Percentiles rank a stretch among this genome's conserved stretches.
Evolutionary conservation across 495 filamentous ascomycete genomes (phyloP).

Genomic region (Penicillium turbatum): DNA sequence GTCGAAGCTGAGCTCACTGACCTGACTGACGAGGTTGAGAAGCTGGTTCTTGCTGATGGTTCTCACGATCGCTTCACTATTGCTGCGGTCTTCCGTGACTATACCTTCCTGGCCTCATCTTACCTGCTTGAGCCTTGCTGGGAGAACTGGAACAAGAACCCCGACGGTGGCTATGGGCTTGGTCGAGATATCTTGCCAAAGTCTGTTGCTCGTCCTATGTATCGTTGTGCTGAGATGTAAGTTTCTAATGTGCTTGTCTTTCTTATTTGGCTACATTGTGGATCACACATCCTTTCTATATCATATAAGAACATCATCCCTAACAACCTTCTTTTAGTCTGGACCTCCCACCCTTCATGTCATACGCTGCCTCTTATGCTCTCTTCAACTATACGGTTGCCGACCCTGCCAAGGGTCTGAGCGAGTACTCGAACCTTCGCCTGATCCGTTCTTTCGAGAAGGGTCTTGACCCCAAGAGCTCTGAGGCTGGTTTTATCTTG

Average conservation of each 20-base stretch:
- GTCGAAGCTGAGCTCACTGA: conserved; percentile 66
- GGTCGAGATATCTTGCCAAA: conserved; percentile 66
- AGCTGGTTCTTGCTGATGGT: conserved; percentile 48
- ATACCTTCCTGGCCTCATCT: conserved; percentile 81
- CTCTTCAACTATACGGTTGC: conserved; percentile 81
- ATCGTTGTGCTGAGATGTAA: conserved; percentile 73
- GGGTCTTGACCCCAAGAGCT: conserved; percentile 78
- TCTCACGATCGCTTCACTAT: conserved; percentile 64
- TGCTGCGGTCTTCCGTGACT: conserved; percentile 84
- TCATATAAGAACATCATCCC: conserved; percentile 4
- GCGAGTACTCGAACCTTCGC: conserved; percentile 69
- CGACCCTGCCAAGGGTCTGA: conserved; percentile 58
- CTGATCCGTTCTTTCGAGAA: conserved; percentile 85
- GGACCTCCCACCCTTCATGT: conserved; percentile 76
- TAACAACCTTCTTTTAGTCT: conserved; percentile 26
- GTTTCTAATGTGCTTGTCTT: conserved; percentile 27
- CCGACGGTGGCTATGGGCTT: conserved; percentile 67
- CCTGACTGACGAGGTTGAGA: conserved; percentile 64
- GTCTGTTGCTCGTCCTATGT: conserved; percentile 68
- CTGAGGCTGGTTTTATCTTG: conserved; percentile 85
- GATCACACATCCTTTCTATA: neutral
- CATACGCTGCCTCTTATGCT: conserved; percentile 87
- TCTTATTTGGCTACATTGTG: neutral
- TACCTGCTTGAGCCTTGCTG: conserved; percentile 96
- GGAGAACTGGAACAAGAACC: conserved; percentile 56